A percentile compares a stretch with the other conserved stretches of the same genome.
These are phyloP conservation scores for Epithele typhae DNA, from an alignment of 768 basidiomycete species.

Conservation along the genomic window DNA sequence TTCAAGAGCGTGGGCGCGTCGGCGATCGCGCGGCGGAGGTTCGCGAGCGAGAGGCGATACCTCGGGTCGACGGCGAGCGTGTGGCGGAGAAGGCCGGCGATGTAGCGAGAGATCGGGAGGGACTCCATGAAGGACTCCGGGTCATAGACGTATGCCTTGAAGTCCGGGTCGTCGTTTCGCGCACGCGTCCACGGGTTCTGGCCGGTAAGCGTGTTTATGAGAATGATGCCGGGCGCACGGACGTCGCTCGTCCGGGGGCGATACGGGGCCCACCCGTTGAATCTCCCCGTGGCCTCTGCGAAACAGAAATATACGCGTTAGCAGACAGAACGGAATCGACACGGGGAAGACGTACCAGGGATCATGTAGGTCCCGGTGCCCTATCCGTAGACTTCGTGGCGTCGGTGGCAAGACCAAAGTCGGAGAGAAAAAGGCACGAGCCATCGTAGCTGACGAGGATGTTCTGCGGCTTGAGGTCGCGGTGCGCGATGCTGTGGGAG, in stretches of 20 bases:
- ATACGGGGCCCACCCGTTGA: neutral
- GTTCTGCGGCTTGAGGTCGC: conserved; percentile 51
- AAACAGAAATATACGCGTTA: neutral
- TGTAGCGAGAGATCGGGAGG: conserved; percentile 67
- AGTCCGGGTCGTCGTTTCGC: conserved; percentile 41
- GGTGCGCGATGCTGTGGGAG: conserved; percentile 46
- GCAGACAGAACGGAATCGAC: neutral
- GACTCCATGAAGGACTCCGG: conserved; percentile 59
- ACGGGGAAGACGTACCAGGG: conserved; percentile 15
- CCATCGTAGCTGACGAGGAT: conserved; percentile 39
- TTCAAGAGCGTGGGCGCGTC: conserved; percentile 1
- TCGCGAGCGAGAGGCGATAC: neutral
- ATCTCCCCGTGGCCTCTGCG: conserved; percentile 16
- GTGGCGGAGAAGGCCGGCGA: conserved; percentile 47
- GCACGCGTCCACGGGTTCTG: conserved; percentile 46
- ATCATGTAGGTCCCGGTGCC: conserved; percentile 17
- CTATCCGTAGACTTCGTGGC: conserved; percentile 1
- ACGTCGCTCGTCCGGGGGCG: conserved; percentile 30
- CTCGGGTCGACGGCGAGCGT: conserved; percentile 21
- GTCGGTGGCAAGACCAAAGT: conserved; percentile 41
- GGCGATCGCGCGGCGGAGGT: neutral
- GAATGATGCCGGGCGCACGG: conserved; percentile 34
- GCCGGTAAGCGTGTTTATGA: conserved; percentile 44
- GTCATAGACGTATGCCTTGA: conserved; percentile 57
- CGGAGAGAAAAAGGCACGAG: conserved; percentile 36